Percentiles rank a stretch among this genome's conserved stretches.
Conservation (phyloP, 129 eudicot genomes). For the Rutidosis leptorrhynchoides region DNA sequence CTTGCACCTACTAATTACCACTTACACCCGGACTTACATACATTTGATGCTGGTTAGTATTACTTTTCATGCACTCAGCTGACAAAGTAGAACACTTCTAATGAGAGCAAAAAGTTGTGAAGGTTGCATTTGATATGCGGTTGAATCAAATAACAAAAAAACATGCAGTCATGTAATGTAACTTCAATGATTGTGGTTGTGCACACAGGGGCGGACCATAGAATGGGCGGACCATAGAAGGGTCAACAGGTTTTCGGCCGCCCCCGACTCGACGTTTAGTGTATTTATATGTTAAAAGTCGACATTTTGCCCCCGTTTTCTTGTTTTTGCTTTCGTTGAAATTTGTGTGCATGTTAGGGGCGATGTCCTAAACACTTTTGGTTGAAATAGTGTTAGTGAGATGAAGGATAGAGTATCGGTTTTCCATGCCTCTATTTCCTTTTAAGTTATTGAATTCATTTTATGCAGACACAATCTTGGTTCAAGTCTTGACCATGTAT, state of each 20-base stretch:
- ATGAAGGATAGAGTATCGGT: neutral
- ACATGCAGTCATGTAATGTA: neutral
- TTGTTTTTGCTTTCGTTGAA: too few relatives aligned
- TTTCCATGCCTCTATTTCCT: neutral
- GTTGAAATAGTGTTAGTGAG: neutral
- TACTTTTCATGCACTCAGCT: conserved; percentile 7
- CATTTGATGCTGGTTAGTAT: neutral
- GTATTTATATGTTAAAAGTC: too few relatives aligned
- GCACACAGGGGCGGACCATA: too few relatives aligned
- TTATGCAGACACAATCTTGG: conserved; percentile 6
- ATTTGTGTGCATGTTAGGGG: neutral
- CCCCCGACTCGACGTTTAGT: too few relatives aligned
- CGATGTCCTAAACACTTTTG: neutral
- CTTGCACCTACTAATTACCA: conserved; percentile 1
- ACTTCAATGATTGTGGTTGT: neutral
- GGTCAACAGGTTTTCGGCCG: too few relatives aligned
- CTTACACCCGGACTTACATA: conserved; percentile 1
- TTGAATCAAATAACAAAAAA: neutral
- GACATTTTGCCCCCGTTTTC: too few relatives aligned
- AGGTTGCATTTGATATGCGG: conserved; percentile 4
- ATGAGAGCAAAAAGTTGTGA: conserved; percentile 11
- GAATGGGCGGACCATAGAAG: too few relatives aligned
- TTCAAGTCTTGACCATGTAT: conserved; percentile 7
- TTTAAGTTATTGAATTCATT: neutral
- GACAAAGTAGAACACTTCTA: neutral